A percentile compares a stretch with the other conserved stretches of the same genome.
Evolutionary conservation across 106 monocot species (phyloP).

Genomic region (Hemerocallis citrina): DNA sequence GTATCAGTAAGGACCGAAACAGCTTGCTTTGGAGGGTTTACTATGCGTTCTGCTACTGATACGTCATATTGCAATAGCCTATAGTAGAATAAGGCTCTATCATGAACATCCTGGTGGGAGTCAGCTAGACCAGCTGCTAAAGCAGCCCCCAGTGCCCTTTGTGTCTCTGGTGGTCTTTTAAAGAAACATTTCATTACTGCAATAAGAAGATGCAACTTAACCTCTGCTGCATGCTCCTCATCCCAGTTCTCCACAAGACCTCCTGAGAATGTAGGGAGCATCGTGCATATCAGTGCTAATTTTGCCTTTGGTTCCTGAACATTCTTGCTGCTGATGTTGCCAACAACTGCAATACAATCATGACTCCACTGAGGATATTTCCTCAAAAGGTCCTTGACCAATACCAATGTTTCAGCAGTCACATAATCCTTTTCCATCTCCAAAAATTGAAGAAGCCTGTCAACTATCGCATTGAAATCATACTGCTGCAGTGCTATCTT

Average conservation of each 20-base stretch:
- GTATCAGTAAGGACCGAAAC: conserved; percentile 97
- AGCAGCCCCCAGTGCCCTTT: conserved; percentile 82
- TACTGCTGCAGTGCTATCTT: conserved; percentile 98
- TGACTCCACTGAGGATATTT: conserved; percentile 99
- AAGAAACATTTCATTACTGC: conserved; percentile 98
- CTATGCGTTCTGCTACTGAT: conserved; percentile 67
- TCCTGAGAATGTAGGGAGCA: conserved; percentile 86
- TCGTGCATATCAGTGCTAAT: conserved; percentile 95
- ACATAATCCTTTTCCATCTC: conserved; percentile 99
- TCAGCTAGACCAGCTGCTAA: conserved; percentile 87
- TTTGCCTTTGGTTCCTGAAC: conserved; percentile 97
- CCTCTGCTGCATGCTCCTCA: conserved; percentile 85
- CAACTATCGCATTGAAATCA: conserved; percentile 99
- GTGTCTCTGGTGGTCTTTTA: conserved; percentile 90
- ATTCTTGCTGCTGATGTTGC: conserved; percentile 98
- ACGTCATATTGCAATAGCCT: conserved; percentile 93
- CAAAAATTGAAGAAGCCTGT: conserved; percentile 94
- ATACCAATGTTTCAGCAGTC: conserved; percentile 92
- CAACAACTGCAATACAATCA: conserved; percentile 99
- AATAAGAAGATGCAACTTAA: conserved; percentile 89
- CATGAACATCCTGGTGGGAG: conserved; percentile 97
- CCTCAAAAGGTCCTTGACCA: conserved; percentile 93
- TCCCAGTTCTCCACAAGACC: conserved; percentile 93
- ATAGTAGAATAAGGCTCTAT: conserved; percentile 96
- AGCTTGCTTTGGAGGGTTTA: conserved; percentile 97